Conservation (phyloP, 768 basidiomycete species). For the Amanita jacksonii region DNA sequence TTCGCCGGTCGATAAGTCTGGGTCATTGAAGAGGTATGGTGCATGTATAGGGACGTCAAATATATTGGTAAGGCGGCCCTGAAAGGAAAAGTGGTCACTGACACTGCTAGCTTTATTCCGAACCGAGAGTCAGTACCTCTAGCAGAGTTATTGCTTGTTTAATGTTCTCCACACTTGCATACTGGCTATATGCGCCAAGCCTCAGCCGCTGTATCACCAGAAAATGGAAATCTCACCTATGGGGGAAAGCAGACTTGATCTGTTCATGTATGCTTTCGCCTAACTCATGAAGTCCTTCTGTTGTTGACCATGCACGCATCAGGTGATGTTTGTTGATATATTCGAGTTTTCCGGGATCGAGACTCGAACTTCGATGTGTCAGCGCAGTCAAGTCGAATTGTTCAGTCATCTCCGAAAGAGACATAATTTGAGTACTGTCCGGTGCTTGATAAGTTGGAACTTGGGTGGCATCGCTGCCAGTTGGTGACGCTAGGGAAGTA, state of each 20-base stretch:
- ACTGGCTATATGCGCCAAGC: conserved; percentile 22
- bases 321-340: conserved; percentile 88
- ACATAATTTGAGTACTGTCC: conserved; percentile 58
- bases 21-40: conserved; percentile 73
- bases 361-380: conserved; percentile 75
- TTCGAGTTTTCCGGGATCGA: conserved; percentile 73
- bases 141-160: conserved; percentile 51
- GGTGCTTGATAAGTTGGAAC: conserved; percentile 32
- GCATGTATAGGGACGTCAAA: conserved; percentile 60
- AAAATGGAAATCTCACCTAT: background rate
- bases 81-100: background rate
- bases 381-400: conserved; percentile 72
- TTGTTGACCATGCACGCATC: conserved; percentile 39
- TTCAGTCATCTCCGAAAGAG: conserved; percentile 48
- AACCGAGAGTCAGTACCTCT: conserved; percentile 31
- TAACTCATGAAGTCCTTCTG: conserved; percentile 42
- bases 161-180: conserved; percentile 49
- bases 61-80: conserved; percentile 66
- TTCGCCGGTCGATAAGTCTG: conserved; percentile 45
- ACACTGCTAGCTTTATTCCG: background rate
- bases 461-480: background rate
- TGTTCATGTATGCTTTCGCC: conserved; percentile 43
- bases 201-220: background rate
- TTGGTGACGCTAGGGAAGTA: conserved; percentile 16
- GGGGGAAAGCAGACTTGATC: conserved; percentile 41